These are phyloP conservation scores for Amanita molliuscula DNA, from an alignment of 768 basidiomycete species.

Conservation along the genomic window DNA sequence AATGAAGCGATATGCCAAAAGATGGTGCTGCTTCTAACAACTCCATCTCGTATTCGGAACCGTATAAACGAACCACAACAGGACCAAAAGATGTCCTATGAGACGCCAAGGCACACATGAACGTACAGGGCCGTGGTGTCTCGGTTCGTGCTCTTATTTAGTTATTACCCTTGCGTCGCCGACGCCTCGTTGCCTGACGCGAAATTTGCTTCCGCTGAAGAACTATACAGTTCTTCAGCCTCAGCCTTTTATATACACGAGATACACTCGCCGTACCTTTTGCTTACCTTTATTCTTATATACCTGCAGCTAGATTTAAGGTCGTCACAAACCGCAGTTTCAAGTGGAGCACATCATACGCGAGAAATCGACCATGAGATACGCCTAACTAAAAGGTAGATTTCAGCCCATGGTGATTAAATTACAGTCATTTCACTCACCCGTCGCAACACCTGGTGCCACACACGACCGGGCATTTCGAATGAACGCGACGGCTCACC, in stretches of 20 bases:
- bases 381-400: conserved; percentile 1
- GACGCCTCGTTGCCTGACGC: too few relatives aligned
- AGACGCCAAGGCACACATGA: conserved; percentile 1
- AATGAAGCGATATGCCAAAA: neutral
- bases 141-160: too few relatives aligned
- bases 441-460: conserved; percentile 15
- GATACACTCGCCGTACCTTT: too few relatives aligned
- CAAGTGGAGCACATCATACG: conserved; percentile 1
- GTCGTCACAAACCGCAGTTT: too few relatives aligned
- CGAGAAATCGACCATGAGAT: conserved; percentile 7
- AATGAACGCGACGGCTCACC: conserved; percentile 12
- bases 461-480: conserved; percentile 9
- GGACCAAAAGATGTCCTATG: neutral
- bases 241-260: too few relatives aligned
- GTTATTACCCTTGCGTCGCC: too few relatives aligned
- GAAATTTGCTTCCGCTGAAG: too few relatives aligned
- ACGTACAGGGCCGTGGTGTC: too few relatives aligned
- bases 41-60: neutral
- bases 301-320: too few relatives aligned
- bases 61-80: neutral
- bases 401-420: neutral
- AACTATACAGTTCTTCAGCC: conserved; percentile 14
- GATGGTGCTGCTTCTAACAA: neutral
- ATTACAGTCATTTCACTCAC: conserved; percentile 6
- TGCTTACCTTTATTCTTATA: too few relatives aligned